A percentile compares a stretch with the other conserved stretches of the same genome.
phyloP scores from a whole-genome alignment of 805 yeast species.

The Yamadazyma akitaensis region DNA sequence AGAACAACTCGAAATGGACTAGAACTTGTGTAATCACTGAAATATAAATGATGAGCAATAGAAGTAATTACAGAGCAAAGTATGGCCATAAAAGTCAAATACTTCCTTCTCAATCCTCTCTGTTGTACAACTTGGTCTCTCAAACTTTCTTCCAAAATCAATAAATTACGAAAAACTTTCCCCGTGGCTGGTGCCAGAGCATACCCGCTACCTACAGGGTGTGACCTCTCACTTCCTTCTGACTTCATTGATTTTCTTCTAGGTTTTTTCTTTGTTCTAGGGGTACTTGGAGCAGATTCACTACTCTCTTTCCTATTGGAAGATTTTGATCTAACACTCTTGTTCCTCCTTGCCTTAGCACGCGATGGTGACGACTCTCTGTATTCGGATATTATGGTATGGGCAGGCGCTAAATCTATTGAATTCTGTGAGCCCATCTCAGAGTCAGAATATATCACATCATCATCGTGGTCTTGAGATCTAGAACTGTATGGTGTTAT shows the following conservation, averaged over 20 bases:
- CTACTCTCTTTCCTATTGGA: slow-evolving; percentile 15
- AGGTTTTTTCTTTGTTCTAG: slow-evolving; percentile 21
- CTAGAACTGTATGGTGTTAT: slow-evolving; percentile 21
- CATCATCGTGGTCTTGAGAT: slow-evolving; percentile 22
- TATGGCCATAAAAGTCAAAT: slow-evolving; percentile 48
- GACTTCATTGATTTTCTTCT: slow-evolving; percentile 23
- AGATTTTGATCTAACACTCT: slow-evolving; percentile 9
- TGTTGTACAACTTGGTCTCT: slow-evolving; percentile 79
- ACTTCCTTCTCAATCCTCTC: slow-evolving; percentile 59
- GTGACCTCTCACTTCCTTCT: slow-evolving; percentile 24
- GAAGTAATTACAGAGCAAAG: slow-evolving; percentile 41
- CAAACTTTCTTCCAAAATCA: slow-evolving; percentile 81
- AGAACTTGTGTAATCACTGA: slow-evolving; percentile 20
- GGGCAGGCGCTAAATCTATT: slow-evolving; percentile 16
- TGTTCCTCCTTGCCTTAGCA: slow-evolving; percentile 11
- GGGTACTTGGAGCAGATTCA: slow-evolving; percentile 15
- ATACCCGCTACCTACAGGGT: slow-evolving; percentile 25
- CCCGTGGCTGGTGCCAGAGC: slow-evolving; percentile 51
- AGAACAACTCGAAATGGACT: slow-evolving; percentile 37
- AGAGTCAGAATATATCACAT: slow-evolving; percentile 33
- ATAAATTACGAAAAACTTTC: slow-evolving; percentile 73
- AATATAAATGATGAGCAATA: slow-evolving; percentile 36
- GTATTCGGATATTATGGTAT: neutral
- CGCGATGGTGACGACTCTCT: slow-evolving; percentile 6
- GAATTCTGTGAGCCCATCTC: slow-evolving; percentile 34